These are phyloP conservation scores for Balamuthia mandrillaris DNA, from an alignment of 208 protist genomes.

Conservation along the genomic window DNA sequence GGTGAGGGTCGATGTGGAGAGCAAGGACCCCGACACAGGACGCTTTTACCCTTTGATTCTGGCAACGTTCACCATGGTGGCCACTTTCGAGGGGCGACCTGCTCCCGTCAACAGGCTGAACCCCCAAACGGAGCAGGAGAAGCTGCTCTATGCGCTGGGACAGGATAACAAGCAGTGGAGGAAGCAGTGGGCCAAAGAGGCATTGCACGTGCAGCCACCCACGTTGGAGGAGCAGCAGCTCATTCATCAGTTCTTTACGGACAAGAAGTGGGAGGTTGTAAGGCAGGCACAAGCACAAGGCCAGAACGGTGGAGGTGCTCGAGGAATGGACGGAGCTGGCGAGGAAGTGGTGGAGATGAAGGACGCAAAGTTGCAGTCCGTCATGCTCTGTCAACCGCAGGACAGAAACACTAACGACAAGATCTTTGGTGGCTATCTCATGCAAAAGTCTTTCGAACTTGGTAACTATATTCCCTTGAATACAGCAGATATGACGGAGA, in stretches of 20 bases:
- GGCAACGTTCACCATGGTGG: constrained; percentile 24
- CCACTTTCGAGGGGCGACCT: constrained; percentile 2
- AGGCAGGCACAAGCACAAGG: not conserved
- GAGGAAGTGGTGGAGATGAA: not conserved
- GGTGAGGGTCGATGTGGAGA: constrained; percentile 11
- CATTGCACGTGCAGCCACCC: not conserved
- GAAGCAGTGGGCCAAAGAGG: constrained; percentile 14
- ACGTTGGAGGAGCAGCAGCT: constrained; percentile 19
- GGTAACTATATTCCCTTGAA: too few relatives aligned
- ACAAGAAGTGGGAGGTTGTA: not conserved
- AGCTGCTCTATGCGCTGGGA: constrained; percentile 10
- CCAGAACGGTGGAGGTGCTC: not conserved
- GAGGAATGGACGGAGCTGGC: not conserved
- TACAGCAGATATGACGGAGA: too few relatives aligned
- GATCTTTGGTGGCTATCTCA: constrained; percentile 49
- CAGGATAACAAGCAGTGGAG: constrained; percentile 12
- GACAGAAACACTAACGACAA: constrained; percentile 30
- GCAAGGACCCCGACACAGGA: not conserved
- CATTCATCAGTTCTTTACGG: constrained; percentile 16
- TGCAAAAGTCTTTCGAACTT: constrained; percentile 40
- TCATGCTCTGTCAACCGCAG: constrained; percentile 32
- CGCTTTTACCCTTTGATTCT: constrained; percentile 9
- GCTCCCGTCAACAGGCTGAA: constrained; percentile 13
- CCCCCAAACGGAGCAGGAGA: constrained; percentile 15
- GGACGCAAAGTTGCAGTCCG: not conserved